Evolutionary conservation across 257 asterid species (phyloP), one percentile per base, ranked within the genome.

Genomic region (Fraxinus excelsior): DNA sequence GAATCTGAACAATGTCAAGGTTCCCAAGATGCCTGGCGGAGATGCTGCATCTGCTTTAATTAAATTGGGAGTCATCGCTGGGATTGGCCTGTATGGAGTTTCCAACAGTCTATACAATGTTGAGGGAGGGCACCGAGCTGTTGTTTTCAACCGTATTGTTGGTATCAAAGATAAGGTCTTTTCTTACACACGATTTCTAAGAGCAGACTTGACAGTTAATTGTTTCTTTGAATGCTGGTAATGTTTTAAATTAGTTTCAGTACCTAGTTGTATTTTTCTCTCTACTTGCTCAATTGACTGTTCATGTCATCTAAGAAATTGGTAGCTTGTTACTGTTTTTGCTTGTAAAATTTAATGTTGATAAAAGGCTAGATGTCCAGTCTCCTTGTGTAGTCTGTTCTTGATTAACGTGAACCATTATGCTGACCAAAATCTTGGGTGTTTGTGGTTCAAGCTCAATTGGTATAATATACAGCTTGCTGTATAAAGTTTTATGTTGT

Each of bases 41-140:
- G 94, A 92, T 69, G 90, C 91, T 1, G 85, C 90, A 1, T 91
- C 97, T 68, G 86, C 90, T 65, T 60, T 93, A 65, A 74, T 90
- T 82, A 85, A 89, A 74, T 19, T 91, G 75, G 97, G 94, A 46
- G 13, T 87, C 70, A 71, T 88, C 73, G 97, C 92, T 32, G 94
- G 96, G 70, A 79, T 91, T 51, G 92, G 96, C 34, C 31, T 93
- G 1, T 91, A 91, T 65, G 98, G 94, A 82, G 77, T 87, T 73
- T 28, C 89, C 60, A 91, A 91, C 87, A 91, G 97, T 82, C 94
- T 93, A 78, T 93, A 93, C 92, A 93, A 90, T 83, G 98, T 93
- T 56, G 98, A 93, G 62, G 98, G 98, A 76, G 98, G 98, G 49
- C 97, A 93, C 77, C 90, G 98, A 18, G 98, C 98, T 71, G 87